Conservation (phyloP, 768 basidiomycete species). For the Russula virescens region DNA sequence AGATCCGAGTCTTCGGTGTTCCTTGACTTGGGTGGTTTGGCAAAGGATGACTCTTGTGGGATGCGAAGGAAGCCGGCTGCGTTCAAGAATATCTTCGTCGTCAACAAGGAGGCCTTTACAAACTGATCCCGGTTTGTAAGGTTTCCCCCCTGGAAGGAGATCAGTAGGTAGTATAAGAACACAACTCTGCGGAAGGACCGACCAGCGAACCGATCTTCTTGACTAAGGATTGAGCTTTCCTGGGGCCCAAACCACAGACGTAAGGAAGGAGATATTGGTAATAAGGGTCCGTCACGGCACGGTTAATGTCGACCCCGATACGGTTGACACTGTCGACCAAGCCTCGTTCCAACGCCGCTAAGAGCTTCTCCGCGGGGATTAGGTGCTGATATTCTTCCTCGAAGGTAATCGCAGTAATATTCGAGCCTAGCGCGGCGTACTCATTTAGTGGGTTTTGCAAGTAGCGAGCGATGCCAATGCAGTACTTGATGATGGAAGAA, state of each 20-base stretch:
- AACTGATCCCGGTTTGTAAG: constrained; percentile 85
- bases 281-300: constrained; percentile 81
- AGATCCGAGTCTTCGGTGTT: constrained; percentile 59
- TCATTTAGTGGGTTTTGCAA: constrained; percentile 92
- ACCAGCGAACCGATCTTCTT: constrained; percentile 77
- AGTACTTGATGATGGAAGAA: constrained; percentile 79
- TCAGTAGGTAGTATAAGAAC: not conserved
- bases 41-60: constrained; percentile 55
- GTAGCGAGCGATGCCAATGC: constrained; percentile 89
- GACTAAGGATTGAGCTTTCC: constrained; percentile 82
- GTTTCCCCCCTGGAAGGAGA: constrained; percentile 64
- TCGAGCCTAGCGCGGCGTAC: constrained; percentile 81
- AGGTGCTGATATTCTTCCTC: constrained; percentile 84
- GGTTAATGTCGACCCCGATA: constrained; percentile 95
- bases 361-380: constrained; percentile 78
- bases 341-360: constrained; percentile 74
- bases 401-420: constrained; percentile 78
- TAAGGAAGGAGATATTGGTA: constrained; percentile 86
- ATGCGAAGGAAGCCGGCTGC: constrained; percentile 90
- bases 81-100: constrained; percentile 87
- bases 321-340: constrained; percentile 88
- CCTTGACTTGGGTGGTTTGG: constrained; percentile 53
- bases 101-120: constrained; percentile 71
- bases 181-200: constrained; percentile 28
- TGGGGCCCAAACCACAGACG: constrained; percentile 88